Evolutionary conservation across 2,329 filamentous ascomycete genomes (phyloP), one percentile per base, ranked within the genome.

Genomic region (Cryphonectria radicalis): DNA sequence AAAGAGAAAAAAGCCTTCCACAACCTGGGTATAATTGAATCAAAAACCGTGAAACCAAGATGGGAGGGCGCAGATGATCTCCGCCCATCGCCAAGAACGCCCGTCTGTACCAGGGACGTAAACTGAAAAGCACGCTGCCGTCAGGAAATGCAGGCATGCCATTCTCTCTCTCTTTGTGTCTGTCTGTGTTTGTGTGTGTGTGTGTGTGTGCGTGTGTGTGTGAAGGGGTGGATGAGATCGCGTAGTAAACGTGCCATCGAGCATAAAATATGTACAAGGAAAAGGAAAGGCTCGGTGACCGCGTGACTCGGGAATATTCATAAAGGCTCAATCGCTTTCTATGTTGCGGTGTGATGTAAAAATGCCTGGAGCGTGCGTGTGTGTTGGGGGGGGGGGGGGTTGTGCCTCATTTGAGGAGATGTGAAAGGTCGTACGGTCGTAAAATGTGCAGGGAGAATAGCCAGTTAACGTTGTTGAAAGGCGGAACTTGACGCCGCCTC

Each of bases 401-500:
- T 74, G 74, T 73, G 76, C 67, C 72, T 64, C 32, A 64, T 64
- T 40, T 50, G n/a, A 73, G 70, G 73, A 70, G 75, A 75, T 64
- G 73, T 73, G 70, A 74, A 74, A 73, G 42, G 71, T 76, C 71
- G 74, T 78, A 74, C 60, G 60, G 40, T 63, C 55, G 65, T 55
- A 37, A 64, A 43, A 46, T 25, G 40, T 64, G 62, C n/a, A 46
- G 60, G 13, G 25, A 25, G 25, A 25, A 46, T 46, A n/a, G n/a
- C 42, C 40, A 4, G 25, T 69, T 43, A 69, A 57, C 37, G 72
- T 43, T 78, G 79, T 46, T 79, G 77, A 43, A 32, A 11, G 17
- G 43, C 32, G 22, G 76, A 80, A 71, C 79, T 86, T 17, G 88
- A 90, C 69, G 85, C 87, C 13, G 87, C 86, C 77, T 92, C 90